phyloP scores from a whole-genome alignment of 2,329 filamentous ascomycete species.

The Fusarium kyushuense region DNA sequence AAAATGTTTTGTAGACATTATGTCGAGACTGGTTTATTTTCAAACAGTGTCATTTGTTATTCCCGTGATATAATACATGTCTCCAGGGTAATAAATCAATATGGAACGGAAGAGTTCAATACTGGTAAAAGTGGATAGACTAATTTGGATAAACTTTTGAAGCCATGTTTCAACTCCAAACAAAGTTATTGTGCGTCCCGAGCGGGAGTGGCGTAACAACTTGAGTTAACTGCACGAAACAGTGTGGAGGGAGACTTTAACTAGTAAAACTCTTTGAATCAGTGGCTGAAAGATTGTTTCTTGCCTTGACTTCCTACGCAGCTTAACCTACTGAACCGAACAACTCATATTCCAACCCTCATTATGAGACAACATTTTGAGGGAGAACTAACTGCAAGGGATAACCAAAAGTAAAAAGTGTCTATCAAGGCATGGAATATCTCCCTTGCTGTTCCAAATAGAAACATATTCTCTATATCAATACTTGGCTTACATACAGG shows the following conservation, averaged over 20 bases:
- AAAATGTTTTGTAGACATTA: neutral
- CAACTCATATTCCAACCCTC: neutral
- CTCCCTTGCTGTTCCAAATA: constrained; percentile 5
- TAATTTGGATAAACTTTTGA: neutral
- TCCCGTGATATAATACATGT: neutral
- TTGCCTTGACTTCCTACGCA: neutral
- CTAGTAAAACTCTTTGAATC: no score
- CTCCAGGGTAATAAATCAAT: constrained; percentile 13
- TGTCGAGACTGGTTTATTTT: neutral
- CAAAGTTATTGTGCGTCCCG: constrained; percentile 1
- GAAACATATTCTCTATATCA: constrained; percentile 6
- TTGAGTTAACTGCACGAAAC: neutral
- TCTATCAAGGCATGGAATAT: neutral
- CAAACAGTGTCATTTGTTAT: neutral
- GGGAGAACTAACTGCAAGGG: no score
- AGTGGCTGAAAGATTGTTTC: neutral
- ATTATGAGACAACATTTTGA: neutral
- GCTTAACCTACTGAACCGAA: neutral
- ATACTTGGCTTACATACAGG: constrained; percentile 1
- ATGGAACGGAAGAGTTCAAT: neutral
- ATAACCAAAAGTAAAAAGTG: neutral
- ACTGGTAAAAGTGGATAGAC: constrained; percentile 4
- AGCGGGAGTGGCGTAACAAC: constrained; percentile 34
- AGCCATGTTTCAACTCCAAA: constrained; percentile 28
- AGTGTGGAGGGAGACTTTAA: constrained; percentile 11